Evolutionary conservation across 768 basidiomycete genomes (phyloP).

Genomic region (Kwoniella dejecticola): DNA sequence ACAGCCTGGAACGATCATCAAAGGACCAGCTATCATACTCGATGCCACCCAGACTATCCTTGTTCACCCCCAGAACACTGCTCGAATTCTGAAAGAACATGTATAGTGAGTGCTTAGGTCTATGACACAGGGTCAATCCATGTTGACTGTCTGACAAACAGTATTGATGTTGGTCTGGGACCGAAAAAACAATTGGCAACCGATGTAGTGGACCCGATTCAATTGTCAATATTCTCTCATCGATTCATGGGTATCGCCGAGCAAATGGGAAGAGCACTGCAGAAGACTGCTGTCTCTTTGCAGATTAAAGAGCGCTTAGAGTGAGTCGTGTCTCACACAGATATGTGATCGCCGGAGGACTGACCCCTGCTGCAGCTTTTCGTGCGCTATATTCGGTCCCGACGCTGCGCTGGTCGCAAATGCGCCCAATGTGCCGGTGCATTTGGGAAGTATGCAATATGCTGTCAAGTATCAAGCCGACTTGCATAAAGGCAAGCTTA

Average conservation of each 20-base stretch:
- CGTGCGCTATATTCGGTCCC: constrained; percentile 87
- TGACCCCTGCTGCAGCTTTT: constrained; percentile 57
- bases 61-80: constrained; percentile 62
- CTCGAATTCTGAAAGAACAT: constrained; percentile 30
- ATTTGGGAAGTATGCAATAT: constrained; percentile 37
- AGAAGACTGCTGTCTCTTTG: constrained; percentile 87
- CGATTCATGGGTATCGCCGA: constrained; percentile 99
- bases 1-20: constrained; percentile 19
- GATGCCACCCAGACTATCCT: constrained; percentile 96
- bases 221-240: constrained; percentile 88
- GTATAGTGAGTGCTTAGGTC: constrained; percentile 14
- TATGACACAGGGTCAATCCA: not conserved
- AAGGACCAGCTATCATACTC: constrained; percentile 90
- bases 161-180: constrained; percentile 34
- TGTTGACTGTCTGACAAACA: not conserved
- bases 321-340: constrained; percentile 51
- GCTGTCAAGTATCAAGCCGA: constrained; percentile 38
- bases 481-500: constrained; percentile 45
- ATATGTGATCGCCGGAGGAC: constrained; percentile 15
- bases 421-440: constrained; percentile 60
- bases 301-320: constrained; percentile 96
- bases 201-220: constrained; percentile 42
- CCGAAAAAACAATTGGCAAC: constrained; percentile 24
- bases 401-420: constrained; percentile 93
- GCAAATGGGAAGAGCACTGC: constrained; percentile 83